Percentiles rank a stretch among this genome's conserved stretches.
Conservation (phyloP, 768 basidiomycete species). For the Hortiboletus flavorubellus region DNA sequence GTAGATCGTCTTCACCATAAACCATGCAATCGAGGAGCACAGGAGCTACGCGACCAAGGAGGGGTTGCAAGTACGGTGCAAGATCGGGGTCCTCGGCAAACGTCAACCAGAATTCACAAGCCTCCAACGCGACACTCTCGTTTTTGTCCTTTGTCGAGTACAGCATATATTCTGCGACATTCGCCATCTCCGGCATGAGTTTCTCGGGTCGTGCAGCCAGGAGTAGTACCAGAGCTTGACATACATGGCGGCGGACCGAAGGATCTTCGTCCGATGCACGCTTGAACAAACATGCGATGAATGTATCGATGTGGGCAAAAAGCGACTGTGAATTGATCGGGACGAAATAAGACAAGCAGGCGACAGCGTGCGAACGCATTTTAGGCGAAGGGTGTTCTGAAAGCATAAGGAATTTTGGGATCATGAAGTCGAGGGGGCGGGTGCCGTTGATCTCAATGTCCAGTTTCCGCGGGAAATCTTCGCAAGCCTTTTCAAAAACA, state of each 20-base stretch:
- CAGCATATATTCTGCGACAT: slow-evolving; percentile 98
- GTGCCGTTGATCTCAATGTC: slow-evolving; percentile 91
- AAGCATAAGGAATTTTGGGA: slow-evolving; percentile 89
- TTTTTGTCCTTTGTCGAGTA: slow-evolving; percentile 98
- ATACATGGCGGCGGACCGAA: slow-evolving; percentile 93
- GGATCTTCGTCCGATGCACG: slow-evolving; percentile 92
- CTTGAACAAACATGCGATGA: slow-evolving; percentile 92
- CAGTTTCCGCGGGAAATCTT: slow-evolving; percentile 94
- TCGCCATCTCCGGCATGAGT: slow-evolving; percentile 91
- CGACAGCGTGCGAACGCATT: slow-evolving; percentile 91
- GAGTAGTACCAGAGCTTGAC: slow-evolving; percentile 90
- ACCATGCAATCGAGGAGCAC: slow-evolving; percentile 97
- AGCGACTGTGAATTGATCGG: slow-evolving; percentile 85
- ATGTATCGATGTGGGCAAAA: slow-evolving; percentile 86
- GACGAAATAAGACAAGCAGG: slow-evolving; percentile 93
- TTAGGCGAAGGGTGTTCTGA: slow-evolving; percentile 82
- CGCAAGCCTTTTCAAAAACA: slow-evolving; percentile 91
- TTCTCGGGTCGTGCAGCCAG: slow-evolving; percentile 93
- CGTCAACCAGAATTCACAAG: slow-evolving; percentile 99
- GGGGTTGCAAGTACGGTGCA: slow-evolving; percentile 76
- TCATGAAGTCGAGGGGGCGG: slow-evolving; percentile 94
- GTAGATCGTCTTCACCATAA: slow-evolving; percentile 93
- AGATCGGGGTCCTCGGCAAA: slow-evolving; percentile 95
- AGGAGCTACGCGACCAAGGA: slow-evolving; percentile 89
- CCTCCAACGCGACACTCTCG: slow-evolving; percentile 94